A percentile compares a stretch with the other conserved stretches of the same genome.
These are phyloP conservation scores for Colletotrichum liriopes DNA, from an alignment of 2,329 filamentous ascomycete genomes.

Conservation along the genomic window DNA sequence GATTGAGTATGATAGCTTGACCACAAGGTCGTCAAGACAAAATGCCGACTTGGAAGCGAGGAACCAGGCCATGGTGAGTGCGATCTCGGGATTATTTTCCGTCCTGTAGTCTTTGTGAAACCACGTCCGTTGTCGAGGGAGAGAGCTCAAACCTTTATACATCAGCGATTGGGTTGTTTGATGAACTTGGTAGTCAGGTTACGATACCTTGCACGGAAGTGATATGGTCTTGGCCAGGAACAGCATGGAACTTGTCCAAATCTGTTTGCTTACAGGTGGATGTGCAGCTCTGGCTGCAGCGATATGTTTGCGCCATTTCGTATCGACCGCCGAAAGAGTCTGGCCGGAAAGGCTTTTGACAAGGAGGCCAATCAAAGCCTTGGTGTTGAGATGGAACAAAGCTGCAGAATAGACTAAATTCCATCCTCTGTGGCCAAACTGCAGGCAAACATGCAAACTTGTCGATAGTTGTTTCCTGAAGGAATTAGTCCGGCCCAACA, in stretches of 20 bases:
- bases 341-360: too few species aligned
- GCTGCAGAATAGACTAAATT: not conserved
- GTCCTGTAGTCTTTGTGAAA: not conserved
- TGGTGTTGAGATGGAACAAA: not conserved
- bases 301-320: not conserved
- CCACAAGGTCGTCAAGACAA: not conserved
- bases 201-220: not conserved
- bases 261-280: not conserved
- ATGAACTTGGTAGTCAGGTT: not conserved
- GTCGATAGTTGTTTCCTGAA: not conserved
- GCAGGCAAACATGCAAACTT: not conserved
- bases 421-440: not conserved
- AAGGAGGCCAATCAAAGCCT: not conserved
- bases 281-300: not conserved
- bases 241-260: not conserved
- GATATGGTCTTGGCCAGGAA: not conserved
- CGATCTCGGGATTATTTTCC: not conserved
- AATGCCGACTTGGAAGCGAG: not conserved
- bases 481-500: not conserved
- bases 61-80: slow-evolving; percentile 20
- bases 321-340: too few species aligned
- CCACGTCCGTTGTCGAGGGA: not conserved
- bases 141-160: not conserved
- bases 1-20: not conserved
- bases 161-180: not conserved